Base-by-base conservation (phyloP, 495 filamentous ascomycete genomes). In the Penicillium robsamsonii region DNA sequence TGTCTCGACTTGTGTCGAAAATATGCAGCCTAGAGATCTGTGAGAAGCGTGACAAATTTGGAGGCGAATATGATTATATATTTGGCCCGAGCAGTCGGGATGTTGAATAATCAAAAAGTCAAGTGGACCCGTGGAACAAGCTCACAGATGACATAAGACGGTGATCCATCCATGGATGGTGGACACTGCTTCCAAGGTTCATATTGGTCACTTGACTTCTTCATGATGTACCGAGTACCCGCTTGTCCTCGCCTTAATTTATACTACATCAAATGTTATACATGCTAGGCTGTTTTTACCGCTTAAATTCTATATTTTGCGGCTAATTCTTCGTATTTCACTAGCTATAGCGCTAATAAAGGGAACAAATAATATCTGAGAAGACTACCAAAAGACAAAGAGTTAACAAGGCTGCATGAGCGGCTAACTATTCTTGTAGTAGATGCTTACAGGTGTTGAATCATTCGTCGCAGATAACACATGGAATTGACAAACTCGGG, bases 81-180 rank as follows among this genome's bases (percentile, higher is more conserved):
- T 35, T 40, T 15, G 24, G 5, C 10, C 25, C 1, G 38, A n/a
- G 42, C 2, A 7, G 18, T 54, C 53, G 60, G 60, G 20, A n/a
- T 40, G 60, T 60, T 63, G 60, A 63, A 57, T 63, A 63, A 63
- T 63, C 57, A 20, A 37, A 57, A 63, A 63, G 53, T 33, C 15
- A 25, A 25, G 5, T 42, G 18, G 22, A 22, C 22, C 22, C 22
- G 22, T 22, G 22, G 22, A 2, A 2, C 22, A 22, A 2, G 22
- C 22, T 22, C 22, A 22, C 22, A 22, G 22, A 43, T 38, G 35
- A 38, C 35, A n/a, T 38, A 38, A 37, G 33, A 37, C 12, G 33
- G 33, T 5, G 33, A 37, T 37, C 33, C 5, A n/a, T n/a, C 35
- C 15, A n/a, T 35, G 13, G 2, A 35, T 35, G 7, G 4, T 35